Percentiles rank a stretch among this genome's conserved stretches.
These are phyloP conservation scores for Leptographium lundbergii DNA, from an alignment of 2,329 filamentous ascomycete species.

Conservation along the genomic window DNA sequence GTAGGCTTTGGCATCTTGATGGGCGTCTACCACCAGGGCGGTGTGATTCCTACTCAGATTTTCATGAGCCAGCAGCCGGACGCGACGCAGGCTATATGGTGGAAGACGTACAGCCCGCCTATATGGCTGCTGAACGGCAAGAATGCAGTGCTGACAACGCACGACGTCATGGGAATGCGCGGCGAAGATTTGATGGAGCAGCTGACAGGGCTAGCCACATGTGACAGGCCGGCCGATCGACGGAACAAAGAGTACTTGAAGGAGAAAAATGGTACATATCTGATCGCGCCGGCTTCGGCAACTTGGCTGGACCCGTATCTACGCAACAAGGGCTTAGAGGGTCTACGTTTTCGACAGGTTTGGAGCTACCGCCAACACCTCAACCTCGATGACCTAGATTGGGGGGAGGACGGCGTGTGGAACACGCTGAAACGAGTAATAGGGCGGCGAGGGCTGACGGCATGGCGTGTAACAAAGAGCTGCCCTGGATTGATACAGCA, in stretches of 20 bases:
- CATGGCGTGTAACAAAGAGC: slow-evolving; percentile 54
- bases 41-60: slow-evolving; percentile 62
- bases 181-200: slow-evolving; percentile 46
- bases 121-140: slow-evolving; percentile 70
- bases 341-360: slow-evolving; percentile 53
- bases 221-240: slow-evolving; percentile 44
- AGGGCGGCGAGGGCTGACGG: slow-evolving; percentile 46
- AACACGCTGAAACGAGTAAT: slow-evolving; percentile 56
- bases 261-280: slow-evolving; percentile 50
- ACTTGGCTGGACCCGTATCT: slow-evolving; percentile 55
- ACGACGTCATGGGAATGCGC: slow-evolving; percentile 61
- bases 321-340: slow-evolving; percentile 43
- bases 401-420: slow-evolving; percentile 64
- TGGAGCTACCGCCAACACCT: slow-evolving; percentile 58
- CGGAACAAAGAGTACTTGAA: slow-evolving; percentile 44
- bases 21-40: slow-evolving; percentile 74
- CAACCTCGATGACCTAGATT: slow-evolving; percentile 71
- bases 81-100: slow-evolving; percentile 62
- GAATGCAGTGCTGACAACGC: slow-evolving; percentile 57
- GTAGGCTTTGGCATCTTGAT: slow-evolving; percentile 54
- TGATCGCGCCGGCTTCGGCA: slow-evolving; percentile 63
- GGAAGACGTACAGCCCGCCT: slow-evolving; percentile 76
- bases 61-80: slow-evolving; percentile 60
- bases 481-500: slow-evolving; percentile 21
- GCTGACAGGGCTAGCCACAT: slow-evolving; percentile 47